These are phyloP conservation scores for Gamarada debralockiae DNA, from an alignment of 495 filamentous ascomycete species.

Conservation along the genomic window DNA sequence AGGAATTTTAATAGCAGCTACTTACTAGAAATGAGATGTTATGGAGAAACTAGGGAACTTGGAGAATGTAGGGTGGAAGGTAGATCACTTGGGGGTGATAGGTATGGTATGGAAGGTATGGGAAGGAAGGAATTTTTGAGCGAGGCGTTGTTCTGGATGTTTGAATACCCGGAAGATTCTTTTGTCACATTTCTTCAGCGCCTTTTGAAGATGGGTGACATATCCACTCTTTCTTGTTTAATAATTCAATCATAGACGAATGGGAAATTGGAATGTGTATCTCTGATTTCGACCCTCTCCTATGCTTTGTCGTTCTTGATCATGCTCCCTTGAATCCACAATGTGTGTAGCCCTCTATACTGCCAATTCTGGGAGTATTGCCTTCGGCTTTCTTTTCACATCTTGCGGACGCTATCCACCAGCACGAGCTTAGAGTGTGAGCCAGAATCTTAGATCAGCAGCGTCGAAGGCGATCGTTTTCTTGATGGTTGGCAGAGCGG, in stretches of 20 bases:
- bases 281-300: no score
- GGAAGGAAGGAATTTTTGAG: slow-evolving; percentile 2
- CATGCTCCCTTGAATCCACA: no score
- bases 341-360: no score
- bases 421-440: no score
- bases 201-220: background rate
- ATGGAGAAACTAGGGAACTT: background rate
- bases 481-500: no score
- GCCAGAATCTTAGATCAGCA: no score
- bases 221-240: background rate
- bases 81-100: background rate
- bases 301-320: no score
- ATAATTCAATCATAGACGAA: background rate
- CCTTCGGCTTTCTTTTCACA: no score
- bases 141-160: slow-evolving; percentile 17
- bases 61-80: background rate
- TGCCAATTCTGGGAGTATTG: no score
- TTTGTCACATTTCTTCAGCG: background rate
- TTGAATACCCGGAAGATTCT: slow-evolving; percentile 19
- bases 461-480: no score
- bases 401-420: no score
- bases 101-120: background rate
- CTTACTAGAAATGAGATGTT: background rate
- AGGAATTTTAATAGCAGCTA: background rate
- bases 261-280: background rate